Evolutionary conservation across 306 rosid genomes (phyloP).

Genomic region (Fagus crenata): DNA sequence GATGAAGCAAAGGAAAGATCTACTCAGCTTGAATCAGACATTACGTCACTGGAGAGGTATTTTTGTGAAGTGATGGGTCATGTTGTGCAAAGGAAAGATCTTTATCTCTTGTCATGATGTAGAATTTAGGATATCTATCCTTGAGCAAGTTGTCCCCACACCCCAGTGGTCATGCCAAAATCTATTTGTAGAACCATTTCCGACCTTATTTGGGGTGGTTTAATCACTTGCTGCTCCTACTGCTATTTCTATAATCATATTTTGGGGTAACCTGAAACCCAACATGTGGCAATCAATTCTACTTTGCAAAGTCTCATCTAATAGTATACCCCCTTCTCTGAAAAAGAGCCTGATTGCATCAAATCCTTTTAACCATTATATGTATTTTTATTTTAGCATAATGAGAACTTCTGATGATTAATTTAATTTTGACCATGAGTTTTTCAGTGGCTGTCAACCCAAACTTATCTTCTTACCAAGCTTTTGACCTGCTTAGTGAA

Average conservation of each 20-base stretch:
- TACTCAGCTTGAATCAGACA: slow-evolving; percentile 77
- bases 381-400: not conserved
- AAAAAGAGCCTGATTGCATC: not conserved
- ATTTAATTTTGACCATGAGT: not conserved
- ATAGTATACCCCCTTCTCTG: not conserved
- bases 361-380: not conserved
- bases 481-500: not conserved
- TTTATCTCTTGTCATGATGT: no score
- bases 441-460: not conserved
- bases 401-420: not conserved
- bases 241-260: not conserved
- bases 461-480: not conserved
- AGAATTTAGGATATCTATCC: no score
- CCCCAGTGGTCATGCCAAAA: no score
- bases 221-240: not conserved
- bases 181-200: no score
- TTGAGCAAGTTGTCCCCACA: no score
- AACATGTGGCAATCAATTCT: not conserved
- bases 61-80: slow-evolving; percentile 13
- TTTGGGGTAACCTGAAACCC: not conserved
- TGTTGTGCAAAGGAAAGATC: not conserved
- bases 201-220: not conserved
- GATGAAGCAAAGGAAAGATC: slow-evolving; percentile 80
- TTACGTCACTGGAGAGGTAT: slow-evolving; percentile 80
- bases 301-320: not conserved